Evolutionary conservation across 2,329 filamentous ascomycete species (phyloP), one percentile per base, ranked within the genome.

Genomic region (Xylaria sp.): DNA sequence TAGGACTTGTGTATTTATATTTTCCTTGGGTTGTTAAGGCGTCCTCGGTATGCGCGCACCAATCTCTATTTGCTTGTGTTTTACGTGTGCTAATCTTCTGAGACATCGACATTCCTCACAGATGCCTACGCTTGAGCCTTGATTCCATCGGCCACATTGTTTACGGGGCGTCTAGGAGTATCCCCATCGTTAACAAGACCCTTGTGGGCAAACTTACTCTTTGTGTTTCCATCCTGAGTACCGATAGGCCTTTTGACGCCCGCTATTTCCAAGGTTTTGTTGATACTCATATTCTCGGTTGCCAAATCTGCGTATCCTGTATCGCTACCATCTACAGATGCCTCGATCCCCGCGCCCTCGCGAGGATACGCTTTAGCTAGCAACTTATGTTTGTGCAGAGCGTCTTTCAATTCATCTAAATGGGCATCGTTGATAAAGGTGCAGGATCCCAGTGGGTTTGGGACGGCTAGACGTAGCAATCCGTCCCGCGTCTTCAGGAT

Each of bases 401-500:
- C 89, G 4, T 79, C 79, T 67, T 85, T 85, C 82, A 93, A 86
- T 72, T 92, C 89, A 15, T 89, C 83, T 30, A 83, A 79, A 1
- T 84, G 82, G 1, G 91, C 86, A 48, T 92, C 89, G 74, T 92
- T 93, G 62, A 93, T 74, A 80, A 93, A 93, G 3, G 84, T 83
- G 74, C 91, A 93, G 13, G 81, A 82, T 1, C 90, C 91, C 34
- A 93, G 83, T 0, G 90, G 90, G 69, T 83, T 88, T 0, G 91
- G 91, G 0, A 93, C 89, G 4, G 90, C 90, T 39, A 90, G 88
- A 45, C 90, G 86, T 10, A 93, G 83, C 74, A 87, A 83, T 39
- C 90, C 90, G 70, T 93, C 90, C 13, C 91, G 84, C 0, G 90
- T 93, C 81, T 90, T 91, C 58, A 93, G 80, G 69, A 93, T 93